Evolutionary conservation across 2,329 filamentous ascomycete genomes (phyloP).

Genomic region (Colletotrichum tropicicola): DNA sequence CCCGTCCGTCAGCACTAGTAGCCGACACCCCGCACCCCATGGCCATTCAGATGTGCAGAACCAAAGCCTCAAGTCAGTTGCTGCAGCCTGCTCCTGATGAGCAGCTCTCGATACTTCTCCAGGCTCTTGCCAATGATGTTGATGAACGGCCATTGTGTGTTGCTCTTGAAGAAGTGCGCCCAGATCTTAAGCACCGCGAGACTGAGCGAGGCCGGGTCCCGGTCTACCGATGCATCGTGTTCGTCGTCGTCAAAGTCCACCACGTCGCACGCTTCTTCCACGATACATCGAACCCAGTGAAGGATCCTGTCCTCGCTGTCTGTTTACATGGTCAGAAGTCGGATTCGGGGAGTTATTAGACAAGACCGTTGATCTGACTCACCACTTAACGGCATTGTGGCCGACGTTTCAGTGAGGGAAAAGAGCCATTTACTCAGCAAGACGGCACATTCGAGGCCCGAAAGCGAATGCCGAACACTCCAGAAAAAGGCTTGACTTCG

Average conservation of each 20-base stretch:
- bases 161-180: slow-evolving; percentile 56
- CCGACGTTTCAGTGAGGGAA: slow-evolving; percentile 35
- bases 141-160: slow-evolving; percentile 58
- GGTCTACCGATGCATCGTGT: slow-evolving; percentile 25
- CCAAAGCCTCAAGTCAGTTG: neutral
- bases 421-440: slow-evolving; percentile 60
- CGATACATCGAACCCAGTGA: slow-evolving; percentile 55
- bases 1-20: neutral
- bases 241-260: slow-evolving; percentile 51
- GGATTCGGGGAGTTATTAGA: no score
- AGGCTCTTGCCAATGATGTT: slow-evolving; percentile 53
- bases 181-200: slow-evolving; percentile 53
- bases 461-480: slow-evolving; percentile 65
- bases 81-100: slow-evolving; percentile 9
- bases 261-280: slow-evolving; percentile 51
- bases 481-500: slow-evolving; percentile 65
- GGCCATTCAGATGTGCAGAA: neutral
- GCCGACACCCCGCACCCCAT: neutral
- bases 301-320: slow-evolving; percentile 54
- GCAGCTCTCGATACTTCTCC: slow-evolving; percentile 43
- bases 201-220: slow-evolving; percentile 42
- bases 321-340: slow-evolving; percentile 22
- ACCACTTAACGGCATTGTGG: slow-evolving; percentile 38
- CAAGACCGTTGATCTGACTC: neutral
- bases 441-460: slow-evolving; percentile 62